Evolutionary conservation across 176 grass and related monocot species (phyloP).

Genomic region (Hsuehochloa calcarea): DNA sequence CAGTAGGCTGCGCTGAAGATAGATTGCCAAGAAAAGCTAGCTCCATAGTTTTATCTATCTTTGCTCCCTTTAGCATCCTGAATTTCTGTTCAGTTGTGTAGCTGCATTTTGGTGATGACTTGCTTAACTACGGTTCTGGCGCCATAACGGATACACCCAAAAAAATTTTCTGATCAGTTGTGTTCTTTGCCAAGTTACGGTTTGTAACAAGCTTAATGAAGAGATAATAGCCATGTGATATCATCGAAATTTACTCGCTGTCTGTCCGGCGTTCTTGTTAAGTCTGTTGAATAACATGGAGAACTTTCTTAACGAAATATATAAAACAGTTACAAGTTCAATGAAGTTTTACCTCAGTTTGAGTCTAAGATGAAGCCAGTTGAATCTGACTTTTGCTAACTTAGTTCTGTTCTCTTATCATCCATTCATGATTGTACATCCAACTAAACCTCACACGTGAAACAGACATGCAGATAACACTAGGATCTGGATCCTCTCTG

Average conservation of each 20-base stretch:
- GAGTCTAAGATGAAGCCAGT: not conserved
- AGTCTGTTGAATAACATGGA: not conserved
- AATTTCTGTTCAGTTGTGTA: not conserved
- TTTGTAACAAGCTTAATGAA: constrained; percentile 19
- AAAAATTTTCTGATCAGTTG: constrained; percentile 2
- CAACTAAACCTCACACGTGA: not conserved
- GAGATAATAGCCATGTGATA: not conserved
- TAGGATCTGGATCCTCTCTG: not conserved
- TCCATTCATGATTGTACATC: not conserved
- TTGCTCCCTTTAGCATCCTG: not conserved
- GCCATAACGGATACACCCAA: not conserved
- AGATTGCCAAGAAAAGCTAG: not conserved
- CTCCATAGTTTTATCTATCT: not conserved
- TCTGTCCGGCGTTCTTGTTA: not conserved
- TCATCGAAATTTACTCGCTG: not conserved
- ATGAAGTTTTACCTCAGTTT: not conserved
- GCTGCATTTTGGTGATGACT: not conserved
- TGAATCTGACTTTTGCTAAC: not conserved
- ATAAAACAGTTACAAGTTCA: not conserved
- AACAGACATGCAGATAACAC: not conserved
- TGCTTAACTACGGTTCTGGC: not conserved
- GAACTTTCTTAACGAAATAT: not conserved
- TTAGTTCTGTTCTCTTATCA: not conserved
- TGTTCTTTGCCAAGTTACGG: not conserved
- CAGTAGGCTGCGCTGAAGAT: constrained; percentile 5